Conservation (phyloP, 2,329 filamentous ascomycete species). For the Ceratocystis lukuohia region DNA sequence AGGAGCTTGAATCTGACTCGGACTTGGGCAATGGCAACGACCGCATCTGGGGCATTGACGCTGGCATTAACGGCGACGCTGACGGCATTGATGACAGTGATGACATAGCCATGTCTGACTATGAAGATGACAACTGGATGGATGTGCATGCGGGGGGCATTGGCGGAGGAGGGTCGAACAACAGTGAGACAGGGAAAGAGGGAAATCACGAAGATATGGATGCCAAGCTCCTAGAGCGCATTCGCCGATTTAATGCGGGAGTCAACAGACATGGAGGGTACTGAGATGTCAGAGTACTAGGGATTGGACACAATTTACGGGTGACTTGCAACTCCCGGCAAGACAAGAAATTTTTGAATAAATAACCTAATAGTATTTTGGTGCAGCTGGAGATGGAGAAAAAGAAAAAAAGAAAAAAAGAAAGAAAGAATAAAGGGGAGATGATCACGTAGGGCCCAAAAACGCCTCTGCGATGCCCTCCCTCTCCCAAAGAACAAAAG, state of each 20-base stretch:
- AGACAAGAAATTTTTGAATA: background rate
- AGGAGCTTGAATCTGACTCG: conserved; percentile 57
- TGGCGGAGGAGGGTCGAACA: background rate
- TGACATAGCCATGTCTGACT: conserved; percentile 28
- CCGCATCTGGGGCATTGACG: conserved; percentile 36
- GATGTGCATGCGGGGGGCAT: conserved; percentile 20
- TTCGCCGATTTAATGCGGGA: conserved; percentile 21
- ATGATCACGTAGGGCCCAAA: no score
- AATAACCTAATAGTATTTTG: no score
- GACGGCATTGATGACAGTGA: conserved; percentile 29
- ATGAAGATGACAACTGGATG: conserved; percentile 28
- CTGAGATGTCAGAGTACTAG: background rate
- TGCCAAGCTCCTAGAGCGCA: conserved; percentile 23
- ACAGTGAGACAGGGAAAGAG: background rate
- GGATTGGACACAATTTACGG: background rate
- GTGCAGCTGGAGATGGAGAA: background rate
- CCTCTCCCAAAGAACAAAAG: background rate
- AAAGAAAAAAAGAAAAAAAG: background rate
- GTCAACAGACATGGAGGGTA: conserved; percentile 17
- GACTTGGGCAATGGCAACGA: conserved; percentile 26
- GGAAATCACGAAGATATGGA: conserved; percentile 16
- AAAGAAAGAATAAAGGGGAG: background rate
- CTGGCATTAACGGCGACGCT: conserved; percentile 41
- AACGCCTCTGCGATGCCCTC: background rate
- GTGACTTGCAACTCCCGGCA: background rate